These are phyloP conservation scores for Sporothrix pseudoabietina DNA, from an alignment of 2,329 filamentous ascomycete genomes.

Conservation along the genomic window DNA sequence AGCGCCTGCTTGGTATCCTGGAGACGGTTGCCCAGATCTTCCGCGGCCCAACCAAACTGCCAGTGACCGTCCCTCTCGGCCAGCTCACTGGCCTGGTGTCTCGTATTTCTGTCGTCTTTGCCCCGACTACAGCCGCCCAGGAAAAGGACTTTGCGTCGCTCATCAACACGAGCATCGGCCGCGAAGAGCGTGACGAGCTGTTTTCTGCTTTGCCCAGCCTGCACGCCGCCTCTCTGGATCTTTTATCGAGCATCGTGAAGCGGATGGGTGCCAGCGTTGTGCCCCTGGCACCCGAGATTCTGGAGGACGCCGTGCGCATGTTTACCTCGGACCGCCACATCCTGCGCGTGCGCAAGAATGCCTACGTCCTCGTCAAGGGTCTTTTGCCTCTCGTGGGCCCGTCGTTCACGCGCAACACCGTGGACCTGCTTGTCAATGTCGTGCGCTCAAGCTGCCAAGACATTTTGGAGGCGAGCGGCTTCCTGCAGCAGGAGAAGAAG, in stretches of 20 bases:
- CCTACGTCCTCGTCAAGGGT: slow-evolving; percentile 61
- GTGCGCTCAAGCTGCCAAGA: slow-evolving; percentile 74
- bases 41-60: slow-evolving; percentile 62
- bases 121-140: slow-evolving; percentile 45
- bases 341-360: slow-evolving; percentile 58
- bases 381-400: slow-evolving; percentile 66
- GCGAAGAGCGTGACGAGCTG: slow-evolving; percentile 80
- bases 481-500: slow-evolving; percentile 35
- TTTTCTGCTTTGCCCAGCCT: slow-evolving; percentile 73
- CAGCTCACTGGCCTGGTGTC: slow-evolving; percentile 68
- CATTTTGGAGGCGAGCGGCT: slow-evolving; percentile 59
- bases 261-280: slow-evolving; percentile 61
- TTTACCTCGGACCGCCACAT: slow-evolving; percentile 61
- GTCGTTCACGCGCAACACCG: slow-evolving; percentile 65
- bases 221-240: slow-evolving; percentile 68
- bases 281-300: slow-evolving; percentile 62
- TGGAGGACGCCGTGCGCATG: slow-evolving; percentile 73
- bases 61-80: slow-evolving; percentile 69
- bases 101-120: slow-evolving; percentile 68
- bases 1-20: slow-evolving; percentile 69
- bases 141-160: slow-evolving; percentile 55
- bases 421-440: slow-evolving; percentile 63
- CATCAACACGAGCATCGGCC: slow-evolving; percentile 70
- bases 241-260: slow-evolving; percentile 60
- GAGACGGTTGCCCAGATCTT: slow-evolving; percentile 66